Conservation (phyloP, 352 stramenopile genomes). For the Phytophthora multivora region DNA sequence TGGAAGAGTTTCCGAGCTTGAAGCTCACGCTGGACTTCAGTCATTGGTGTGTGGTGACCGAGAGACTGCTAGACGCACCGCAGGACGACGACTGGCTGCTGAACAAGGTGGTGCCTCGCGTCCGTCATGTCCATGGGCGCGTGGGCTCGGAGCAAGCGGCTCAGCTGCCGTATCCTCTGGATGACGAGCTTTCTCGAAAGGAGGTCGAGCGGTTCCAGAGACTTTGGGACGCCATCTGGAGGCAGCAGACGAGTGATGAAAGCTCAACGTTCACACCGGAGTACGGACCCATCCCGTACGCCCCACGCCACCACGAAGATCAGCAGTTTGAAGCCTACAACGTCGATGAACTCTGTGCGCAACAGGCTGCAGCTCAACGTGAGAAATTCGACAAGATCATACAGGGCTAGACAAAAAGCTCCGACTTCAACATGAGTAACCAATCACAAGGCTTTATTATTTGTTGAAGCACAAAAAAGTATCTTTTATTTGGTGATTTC, state of each 20-base stretch:
- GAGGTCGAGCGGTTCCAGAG: constrained; percentile 58
- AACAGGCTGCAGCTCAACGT: constrained; percentile 44
- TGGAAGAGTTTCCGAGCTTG: constrained; percentile 62
- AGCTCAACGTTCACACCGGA: constrained; percentile 69
- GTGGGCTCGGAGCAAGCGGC: constrained; percentile 56
- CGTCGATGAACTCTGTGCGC: constrained; percentile 50
- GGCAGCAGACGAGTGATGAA: constrained; percentile 28
- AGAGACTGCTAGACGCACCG: constrained; percentile 56
- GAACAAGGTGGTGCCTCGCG: constrained; percentile 53
- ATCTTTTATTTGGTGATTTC: not conserved
- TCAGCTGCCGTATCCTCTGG: constrained; percentile 49
- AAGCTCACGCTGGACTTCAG: constrained; percentile 77
- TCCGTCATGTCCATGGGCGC: constrained; percentile 68
- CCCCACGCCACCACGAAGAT: constrained; percentile 36
- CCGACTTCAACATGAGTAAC: not conserved
- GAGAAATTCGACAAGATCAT: constrained; percentile 28
- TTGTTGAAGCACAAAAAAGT: too few relatives aligned
- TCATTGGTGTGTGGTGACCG: constrained; percentile 66
- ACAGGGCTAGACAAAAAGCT: not conserved
- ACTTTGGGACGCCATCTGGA: constrained; percentile 59
- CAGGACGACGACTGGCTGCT: constrained; percentile 56
- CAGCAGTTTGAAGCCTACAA: constrained; percentile 48
- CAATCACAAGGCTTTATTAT: too few relatives aligned
- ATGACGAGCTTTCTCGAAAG: constrained; percentile 25
- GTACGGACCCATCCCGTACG: constrained; percentile 75